These are phyloP conservation scores for Benincasa hispida DNA, from an alignment of 306 rosid species.

Conservation along the genomic window DNA sequence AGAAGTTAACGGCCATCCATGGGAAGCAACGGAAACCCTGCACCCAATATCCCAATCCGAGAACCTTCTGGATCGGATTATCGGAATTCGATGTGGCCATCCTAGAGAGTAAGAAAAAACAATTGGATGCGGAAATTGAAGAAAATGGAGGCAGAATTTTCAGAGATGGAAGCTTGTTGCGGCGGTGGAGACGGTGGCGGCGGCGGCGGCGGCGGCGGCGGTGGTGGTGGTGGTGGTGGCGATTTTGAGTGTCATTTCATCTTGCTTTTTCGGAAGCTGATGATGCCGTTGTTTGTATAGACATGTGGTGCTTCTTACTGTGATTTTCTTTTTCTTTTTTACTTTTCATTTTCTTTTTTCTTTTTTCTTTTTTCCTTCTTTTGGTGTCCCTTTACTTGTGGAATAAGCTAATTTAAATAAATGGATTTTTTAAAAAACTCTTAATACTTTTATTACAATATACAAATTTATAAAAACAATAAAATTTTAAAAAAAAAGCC, in stretches of 20 bases:
- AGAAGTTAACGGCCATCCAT: slow-evolving; percentile 77
- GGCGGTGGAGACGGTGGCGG: neutral
- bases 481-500: too few species aligned
- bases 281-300: neutral
- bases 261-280: neutral
- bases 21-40: slow-evolving; percentile 89
- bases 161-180: neutral
- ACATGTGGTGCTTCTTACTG: neutral
- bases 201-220: neutral
- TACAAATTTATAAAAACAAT: too few species aligned
- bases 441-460: neutral
- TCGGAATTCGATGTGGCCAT: slow-evolving; percentile 22
- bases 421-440: neutral
- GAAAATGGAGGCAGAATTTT: neutral
- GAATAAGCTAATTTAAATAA: neutral
- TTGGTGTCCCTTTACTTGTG: neutral
- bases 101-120: neutral
- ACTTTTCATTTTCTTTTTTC: neutral
- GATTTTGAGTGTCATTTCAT: neutral
- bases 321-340: neutral
- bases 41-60: slow-evolving; percentile 77
- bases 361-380: neutral
- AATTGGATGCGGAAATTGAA: neutral
- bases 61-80: slow-evolving; percentile 28
- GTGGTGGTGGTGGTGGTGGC: neutral